Base-by-base conservation (phyloP, 2,329 filamentous ascomycete genomes). In the Sclerotinia subarctica region DNA sequence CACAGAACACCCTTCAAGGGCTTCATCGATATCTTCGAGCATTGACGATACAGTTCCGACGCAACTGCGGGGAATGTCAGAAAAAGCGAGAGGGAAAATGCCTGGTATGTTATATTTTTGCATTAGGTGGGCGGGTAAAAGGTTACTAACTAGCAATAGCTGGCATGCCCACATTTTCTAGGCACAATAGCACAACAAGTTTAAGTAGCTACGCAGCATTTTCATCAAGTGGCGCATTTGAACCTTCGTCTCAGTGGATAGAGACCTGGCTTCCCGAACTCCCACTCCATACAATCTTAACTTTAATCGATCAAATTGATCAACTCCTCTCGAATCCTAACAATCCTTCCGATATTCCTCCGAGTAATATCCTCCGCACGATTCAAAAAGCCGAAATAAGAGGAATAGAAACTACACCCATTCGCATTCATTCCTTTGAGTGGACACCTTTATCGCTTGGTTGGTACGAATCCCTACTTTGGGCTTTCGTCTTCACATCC, bases 81-180 rank as follows among this genome's bases (percentile, higher is more conserved):
- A 98, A 79, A 99, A 98, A 78, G 95, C 95, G 21, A 85, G 95
- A 62, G 95, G 95, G 10, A 99, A 99, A 79, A 93, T 96, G 88
- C 95, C 94, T 44, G 76, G 76, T 76, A 74, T 64, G 69, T 56
- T 6, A 26, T n/a, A 58, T 38, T 47, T n/a, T 21, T 53, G 38
- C 5, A 29, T 51, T 13, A 5, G 32, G 19, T 62, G 15, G 42
- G 15, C 32, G 15, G 38, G 49, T 2, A 57, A 10, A 42, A 53
- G 2, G 13, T 59, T 24, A 58, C 70, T 75, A 69, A 76, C 35
- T 19, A 26, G n/a, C 21, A 57, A 32, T 32, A 38, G 93, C 91
- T 17, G 91, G 92, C 1, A 84, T 90, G 62, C 85, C 87, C n/a
- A 86, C 86, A 2, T 97, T 97, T 77, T 97, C 94, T 0, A 85